These are phyloP conservation scores for barley (Hordeum vulgare) DNA, from an alignment of 176 grass and related monocot species.

Conservation along the genomic window DNA sequence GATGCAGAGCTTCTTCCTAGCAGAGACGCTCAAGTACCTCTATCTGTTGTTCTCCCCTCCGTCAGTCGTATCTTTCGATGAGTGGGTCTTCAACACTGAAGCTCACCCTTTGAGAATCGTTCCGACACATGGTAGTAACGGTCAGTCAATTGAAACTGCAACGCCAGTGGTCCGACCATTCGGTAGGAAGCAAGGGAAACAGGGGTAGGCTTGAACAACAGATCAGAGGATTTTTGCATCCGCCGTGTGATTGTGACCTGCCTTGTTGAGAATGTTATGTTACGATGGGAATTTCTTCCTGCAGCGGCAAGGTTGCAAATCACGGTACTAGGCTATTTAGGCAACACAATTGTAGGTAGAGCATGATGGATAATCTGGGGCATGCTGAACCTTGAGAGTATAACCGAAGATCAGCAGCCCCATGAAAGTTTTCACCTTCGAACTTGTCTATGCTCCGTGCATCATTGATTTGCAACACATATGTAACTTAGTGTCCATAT, in stretches of 20 bases:
- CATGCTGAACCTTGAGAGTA: not conserved
- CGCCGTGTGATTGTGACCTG: slow-evolving; percentile 25
- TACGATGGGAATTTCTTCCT: slow-evolving; percentile 1
- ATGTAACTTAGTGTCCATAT: slow-evolving; percentile 31
- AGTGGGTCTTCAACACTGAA: slow-evolving; percentile 99
- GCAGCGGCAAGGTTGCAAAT: slow-evolving; percentile 4
- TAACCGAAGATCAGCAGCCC: slow-evolving; percentile 17
- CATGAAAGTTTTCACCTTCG: slow-evolving; percentile 29
- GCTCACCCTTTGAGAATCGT: slow-evolving; percentile 88
- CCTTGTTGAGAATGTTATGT: slow-evolving; percentile 7
- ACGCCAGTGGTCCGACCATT: slow-evolving; percentile 34
- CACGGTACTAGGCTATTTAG: slow-evolving; percentile 23
- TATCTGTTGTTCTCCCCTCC: slow-evolving; percentile 97
- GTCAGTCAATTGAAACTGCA: not conserved
- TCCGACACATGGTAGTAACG: slow-evolving; percentile 32
- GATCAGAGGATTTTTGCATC: slow-evolving; percentile 22
- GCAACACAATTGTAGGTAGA: slow-evolving; percentile 24
- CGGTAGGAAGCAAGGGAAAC: slow-evolving; percentile 72
- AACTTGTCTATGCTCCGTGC: slow-evolving; percentile 4
- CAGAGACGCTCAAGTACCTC: slow-evolving; percentile 94
- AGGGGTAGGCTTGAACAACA: slow-evolving; percentile 21
- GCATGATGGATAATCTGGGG: slow-evolving; percentile 12
- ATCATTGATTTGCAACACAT: slow-evolving; percentile 41
- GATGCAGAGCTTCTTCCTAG: slow-evolving; percentile 99
- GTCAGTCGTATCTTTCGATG: slow-evolving; percentile 78